A percentile compares a stretch with the other conserved stretches of the same genome.
These are phyloP conservation scores for Orobanche coerulescens DNA, from an alignment of 257 asterid species.

Conservation along the genomic window DNA sequence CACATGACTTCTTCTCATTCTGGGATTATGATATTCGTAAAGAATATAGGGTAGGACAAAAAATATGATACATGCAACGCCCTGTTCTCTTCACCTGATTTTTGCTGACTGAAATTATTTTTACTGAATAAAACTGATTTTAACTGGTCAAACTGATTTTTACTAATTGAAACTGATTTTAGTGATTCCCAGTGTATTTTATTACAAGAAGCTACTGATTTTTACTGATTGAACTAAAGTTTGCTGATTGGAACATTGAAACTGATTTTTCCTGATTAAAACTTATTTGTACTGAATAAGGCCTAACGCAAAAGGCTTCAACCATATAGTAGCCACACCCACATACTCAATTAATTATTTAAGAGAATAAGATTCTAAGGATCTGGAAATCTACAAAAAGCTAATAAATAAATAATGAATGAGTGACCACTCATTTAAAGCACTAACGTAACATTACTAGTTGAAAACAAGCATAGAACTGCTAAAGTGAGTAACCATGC, in stretches of 20 bases:
- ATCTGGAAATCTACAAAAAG: neutral
- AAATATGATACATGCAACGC: neutral
- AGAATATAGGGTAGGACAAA: neutral
- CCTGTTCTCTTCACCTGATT: too few species aligned
- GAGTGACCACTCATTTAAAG: neutral
- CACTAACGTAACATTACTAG: neutral
- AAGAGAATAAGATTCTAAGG: neutral
- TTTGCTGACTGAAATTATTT: too few species aligned
- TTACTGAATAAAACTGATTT: too few species aligned
- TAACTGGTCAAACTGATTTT: too few species aligned
- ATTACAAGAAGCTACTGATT: too few species aligned
- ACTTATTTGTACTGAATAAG: too few species aligned
- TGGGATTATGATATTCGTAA: neutral
- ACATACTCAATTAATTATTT: constrained; percentile 3
- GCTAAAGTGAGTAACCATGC: neutral
- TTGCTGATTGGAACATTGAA: too few species aligned
- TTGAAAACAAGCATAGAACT: neutral
- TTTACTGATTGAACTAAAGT: too few species aligned
- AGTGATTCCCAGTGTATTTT: too few species aligned
- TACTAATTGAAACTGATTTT: too few species aligned
- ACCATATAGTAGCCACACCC: neutral
- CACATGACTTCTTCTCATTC: neutral
- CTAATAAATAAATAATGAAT: neutral
- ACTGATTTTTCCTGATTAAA: too few species aligned
- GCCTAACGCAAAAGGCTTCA: neutral